Base-by-base conservation (phyloP, 208 protist species). In the Trypanosoma avium region DNA sequence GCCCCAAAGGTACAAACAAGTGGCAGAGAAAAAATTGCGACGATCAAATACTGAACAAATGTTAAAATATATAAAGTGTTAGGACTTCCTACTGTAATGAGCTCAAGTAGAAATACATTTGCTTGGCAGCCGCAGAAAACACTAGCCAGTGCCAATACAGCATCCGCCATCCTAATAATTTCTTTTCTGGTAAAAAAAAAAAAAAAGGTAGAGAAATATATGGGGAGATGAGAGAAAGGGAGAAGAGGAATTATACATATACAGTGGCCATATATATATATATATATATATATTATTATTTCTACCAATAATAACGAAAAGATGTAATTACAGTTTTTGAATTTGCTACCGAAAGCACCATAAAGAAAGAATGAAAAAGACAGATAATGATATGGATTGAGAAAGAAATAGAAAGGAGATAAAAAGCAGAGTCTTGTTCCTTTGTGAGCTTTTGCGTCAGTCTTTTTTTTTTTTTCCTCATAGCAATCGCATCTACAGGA, bases 51-150 rank as follows among this genome's bases (percentile, higher is more conserved):
- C 59, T 83, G 73, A 3, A 56, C 62, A 67, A 70, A 85, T 3
- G 79, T 85, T 35, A 85, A 52, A 6, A 53, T 63, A 45, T 78
- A 84, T 49, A 70, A 75, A 4, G 56, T 78, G 54, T 76, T 35
- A 8, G 75, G 64, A 6, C 33, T 74, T 38, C 24, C 42, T 17
- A 40, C 29, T 9, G 69, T 69, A 26, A 84, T 75, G 12, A 82
- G 70, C 59, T 81, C 75, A 17, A 88, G 62, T 12, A 82, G 55
- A 45, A 82, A 79, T 0, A 84, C 63, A 50, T 88, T 82, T 19
- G 67, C 70, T 52, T 88, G 78, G 67, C 70, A 82, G 7, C 70
- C 78, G 50, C 70, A 70, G 40, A 88, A 74, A 26, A 84, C 62
- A 63, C 62, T 67, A 48, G 57, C 40, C 1, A 84, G 12, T 24